Conservation (phyloP, 2,329 filamentous ascomycete species). For the Cytospora chrysosperma region DNA sequence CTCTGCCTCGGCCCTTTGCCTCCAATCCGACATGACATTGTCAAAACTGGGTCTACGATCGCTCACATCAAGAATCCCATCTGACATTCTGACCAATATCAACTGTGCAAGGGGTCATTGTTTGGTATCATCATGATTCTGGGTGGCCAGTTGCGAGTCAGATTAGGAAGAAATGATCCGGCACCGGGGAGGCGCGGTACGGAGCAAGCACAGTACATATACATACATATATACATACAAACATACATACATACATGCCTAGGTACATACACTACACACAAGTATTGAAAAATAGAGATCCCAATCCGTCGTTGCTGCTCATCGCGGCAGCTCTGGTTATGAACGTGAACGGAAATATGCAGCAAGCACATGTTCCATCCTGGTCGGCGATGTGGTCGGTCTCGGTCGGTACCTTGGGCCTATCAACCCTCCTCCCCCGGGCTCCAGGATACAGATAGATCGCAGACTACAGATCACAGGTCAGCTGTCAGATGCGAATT, state of each 20-base stretch:
- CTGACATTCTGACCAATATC: not conserved
- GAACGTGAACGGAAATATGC: not conserved
- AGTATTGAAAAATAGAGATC: too few relatives aligned
- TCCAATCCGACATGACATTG: conserved; percentile 9
- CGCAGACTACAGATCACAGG: not conserved
- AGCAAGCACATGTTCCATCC: not conserved
- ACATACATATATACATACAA: too few relatives aligned
- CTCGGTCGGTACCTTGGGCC: not conserved
- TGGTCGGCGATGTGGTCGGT: not conserved
- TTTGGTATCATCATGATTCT: conserved; percentile 8
- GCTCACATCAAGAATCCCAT: conserved; percentile 7
- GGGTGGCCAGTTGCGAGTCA: conserved; percentile 18
- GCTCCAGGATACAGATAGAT: not conserved
- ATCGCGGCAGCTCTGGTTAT: not conserved
- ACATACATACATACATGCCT: too few relatives aligned
- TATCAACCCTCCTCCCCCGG: too few relatives aligned
- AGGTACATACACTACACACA: too few relatives aligned
- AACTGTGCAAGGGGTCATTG: conserved; percentile 1
- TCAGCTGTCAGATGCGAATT: not conserved
- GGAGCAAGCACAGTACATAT: conserved; percentile 3
- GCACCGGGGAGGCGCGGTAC: conserved; percentile 15
- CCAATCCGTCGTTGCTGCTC: too few relatives aligned
- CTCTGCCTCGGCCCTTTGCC: conserved; percentile 7
- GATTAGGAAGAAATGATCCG: conserved; percentile 7
- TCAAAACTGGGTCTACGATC: conserved; percentile 11